Evolutionary conservation across 768 basidiomycete genomes (phyloP).

Genomic region (Boletus subcaerulescens): DNA sequence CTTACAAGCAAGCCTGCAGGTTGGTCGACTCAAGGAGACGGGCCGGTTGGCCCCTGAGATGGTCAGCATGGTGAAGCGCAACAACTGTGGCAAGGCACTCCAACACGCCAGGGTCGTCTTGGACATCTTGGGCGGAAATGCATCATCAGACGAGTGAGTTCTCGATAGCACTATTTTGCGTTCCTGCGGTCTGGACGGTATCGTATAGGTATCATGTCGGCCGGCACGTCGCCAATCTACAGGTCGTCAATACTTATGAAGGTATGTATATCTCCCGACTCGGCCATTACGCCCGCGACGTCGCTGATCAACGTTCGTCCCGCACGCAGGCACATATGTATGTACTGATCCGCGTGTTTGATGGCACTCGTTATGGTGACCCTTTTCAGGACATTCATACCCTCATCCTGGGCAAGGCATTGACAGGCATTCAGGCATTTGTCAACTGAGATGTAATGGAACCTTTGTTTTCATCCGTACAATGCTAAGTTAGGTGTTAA

Average conservation of each 20-base stretch:
- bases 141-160: conserved; percentile 84
- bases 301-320: conserved; percentile 1
- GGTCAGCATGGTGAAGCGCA: conserved; percentile 92
- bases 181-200: background rate
- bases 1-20: conserved; percentile 69
- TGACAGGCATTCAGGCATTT: conserved; percentile 89
- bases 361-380: conserved; percentile 1
- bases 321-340: conserved; percentile 54
- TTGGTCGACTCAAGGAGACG: conserved; percentile 83
- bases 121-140: conserved; percentile 94
- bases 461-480: background rate
- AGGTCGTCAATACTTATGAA: conserved; percentile 96
- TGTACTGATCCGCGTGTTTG: conserved; percentile 17
- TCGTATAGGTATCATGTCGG: conserved; percentile 79
- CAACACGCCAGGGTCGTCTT: conserved; percentile 76
- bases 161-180: background rate
- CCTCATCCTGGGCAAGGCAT: conserved; percentile 91
- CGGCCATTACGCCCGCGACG: background rate
- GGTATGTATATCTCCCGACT: conserved; percentile 44
- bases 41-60: conserved; percentile 80
- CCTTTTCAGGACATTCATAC: conserved; percentile 74
- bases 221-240: conserved; percentile 91
- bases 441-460: conserved; percentile 41
- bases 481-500: no score
- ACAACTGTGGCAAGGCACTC: conserved; percentile 93